Conservation (phyloP, 805 yeast species). For the Zygoascus ofunaensis region DNA sequence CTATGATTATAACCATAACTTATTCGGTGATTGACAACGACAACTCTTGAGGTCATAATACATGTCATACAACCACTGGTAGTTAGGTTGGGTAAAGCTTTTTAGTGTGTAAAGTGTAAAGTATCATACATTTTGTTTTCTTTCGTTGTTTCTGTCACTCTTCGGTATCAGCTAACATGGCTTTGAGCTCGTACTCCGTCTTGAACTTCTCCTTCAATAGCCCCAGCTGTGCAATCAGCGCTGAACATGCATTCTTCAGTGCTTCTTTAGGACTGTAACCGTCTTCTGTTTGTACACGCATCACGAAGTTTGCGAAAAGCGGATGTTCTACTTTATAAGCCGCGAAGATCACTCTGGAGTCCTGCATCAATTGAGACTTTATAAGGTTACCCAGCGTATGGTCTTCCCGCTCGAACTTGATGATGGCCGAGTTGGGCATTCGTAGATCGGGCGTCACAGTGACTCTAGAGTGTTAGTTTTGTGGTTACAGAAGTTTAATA, state of each 20-base stretch:
- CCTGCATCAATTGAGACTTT: constrained; percentile 76
- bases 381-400: constrained; percentile 91
- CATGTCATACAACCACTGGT: too few relatives aligned
- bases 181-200: constrained; percentile 88
- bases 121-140: too few relatives aligned
- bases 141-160: too few relatives aligned
- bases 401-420: constrained; percentile 93
- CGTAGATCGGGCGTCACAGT: constrained; percentile 87
- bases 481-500: too few relatives aligned
- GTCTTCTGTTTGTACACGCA: constrained; percentile 93
- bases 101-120: too few relatives aligned
- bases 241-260: constrained; percentile 77
- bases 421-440: constrained; percentile 88
- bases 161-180: constrained; percentile 34
- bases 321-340: constrained; percentile 99
- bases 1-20: too few relatives aligned
- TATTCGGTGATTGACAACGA: too few relatives aligned
- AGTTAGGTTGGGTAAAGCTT: too few relatives aligned
- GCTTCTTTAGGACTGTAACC: constrained; percentile 90
- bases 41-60: too few relatives aligned
- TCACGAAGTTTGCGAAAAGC: constrained; percentile 83
- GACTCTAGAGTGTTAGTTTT: constrained; percentile 35
- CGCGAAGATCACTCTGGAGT: constrained; percentile 84
- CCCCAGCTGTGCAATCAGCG: constrained; percentile 70
- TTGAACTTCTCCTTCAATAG: constrained; percentile 67